These are phyloP conservation scores for Plasmodium coatneyi DNA, from an alignment of 169 alveolate species.

Conservation along the genomic window DNA sequence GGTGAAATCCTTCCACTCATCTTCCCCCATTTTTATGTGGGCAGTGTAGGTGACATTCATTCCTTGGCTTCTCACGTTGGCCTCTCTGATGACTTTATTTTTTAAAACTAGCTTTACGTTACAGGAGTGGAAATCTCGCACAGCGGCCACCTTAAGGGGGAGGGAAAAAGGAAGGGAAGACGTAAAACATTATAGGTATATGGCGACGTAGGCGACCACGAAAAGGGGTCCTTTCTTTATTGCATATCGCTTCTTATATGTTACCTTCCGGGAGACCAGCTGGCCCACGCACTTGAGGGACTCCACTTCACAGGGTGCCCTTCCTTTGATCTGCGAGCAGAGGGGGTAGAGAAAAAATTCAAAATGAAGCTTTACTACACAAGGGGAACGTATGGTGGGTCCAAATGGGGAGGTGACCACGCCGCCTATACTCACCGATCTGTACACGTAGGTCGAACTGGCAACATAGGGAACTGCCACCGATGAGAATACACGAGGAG, in stretches of 20 bases:
- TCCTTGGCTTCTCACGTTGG: slow-evolving; percentile 50
- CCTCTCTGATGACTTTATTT: slow-evolving; percentile 29
- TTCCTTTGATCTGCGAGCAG: slow-evolving; percentile 18
- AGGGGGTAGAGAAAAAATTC: background rate
- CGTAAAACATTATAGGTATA: background rate
- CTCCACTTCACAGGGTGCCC: slow-evolving; percentile 13
- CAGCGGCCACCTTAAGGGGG: background rate
- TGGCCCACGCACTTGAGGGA: slow-evolving; percentile 57
- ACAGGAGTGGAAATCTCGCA: slow-evolving; percentile 40
- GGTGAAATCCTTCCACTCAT: slow-evolving; percentile 5
- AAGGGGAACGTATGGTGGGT: background rate
- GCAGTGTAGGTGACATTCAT: slow-evolving; percentile 20
- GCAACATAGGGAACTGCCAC: slow-evolving; percentile 5
- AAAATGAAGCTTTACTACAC: background rate
- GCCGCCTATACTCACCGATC: slow-evolving; percentile 26
- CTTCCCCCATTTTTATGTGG: slow-evolving; percentile 53
- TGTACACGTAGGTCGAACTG: slow-evolving; percentile 46
- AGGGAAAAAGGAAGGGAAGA: background rate
- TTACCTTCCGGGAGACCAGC: slow-evolving; percentile 30
- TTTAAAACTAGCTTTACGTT: slow-evolving; percentile 29
- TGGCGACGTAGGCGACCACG: background rate
- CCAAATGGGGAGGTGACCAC: background rate
- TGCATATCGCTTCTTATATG: background rate
- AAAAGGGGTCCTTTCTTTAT: background rate
- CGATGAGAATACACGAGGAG: slow-evolving; percentile 65